Conservation (phyloP, 2,329 filamentous ascomycete genomes). For the Monosporascus sp. region DNA sequence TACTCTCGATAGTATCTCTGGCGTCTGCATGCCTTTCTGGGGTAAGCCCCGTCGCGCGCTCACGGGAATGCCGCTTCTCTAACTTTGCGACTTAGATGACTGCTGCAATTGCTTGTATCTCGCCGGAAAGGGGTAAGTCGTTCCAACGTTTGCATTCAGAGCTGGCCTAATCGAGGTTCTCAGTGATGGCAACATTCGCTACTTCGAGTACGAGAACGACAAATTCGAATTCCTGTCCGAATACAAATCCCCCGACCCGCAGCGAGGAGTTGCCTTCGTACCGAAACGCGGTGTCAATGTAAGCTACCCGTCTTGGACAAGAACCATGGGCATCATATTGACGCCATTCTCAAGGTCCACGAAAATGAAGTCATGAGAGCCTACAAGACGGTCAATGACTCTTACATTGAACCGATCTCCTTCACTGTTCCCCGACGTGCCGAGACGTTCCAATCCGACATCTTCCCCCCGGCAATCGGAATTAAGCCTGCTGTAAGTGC, state of each 20-base stretch:
- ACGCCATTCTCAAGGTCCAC: slow-evolving; percentile 57
- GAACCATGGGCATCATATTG: slow-evolving; percentile 10
- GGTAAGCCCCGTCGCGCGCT: slow-evolving; percentile 40
- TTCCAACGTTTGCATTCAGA: background rate
- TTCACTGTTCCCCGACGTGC: slow-evolving; percentile 94
- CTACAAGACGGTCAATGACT: slow-evolving; percentile 95
- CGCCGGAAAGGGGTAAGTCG: slow-evolving; percentile 85
- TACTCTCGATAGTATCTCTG: slow-evolving; percentile 90
- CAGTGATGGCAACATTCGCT: slow-evolving; percentile 97
- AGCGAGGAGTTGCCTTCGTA: slow-evolving; percentile 89
- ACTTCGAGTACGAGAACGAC: slow-evolving; percentile 97
- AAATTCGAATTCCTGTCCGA: slow-evolving; percentile 97
- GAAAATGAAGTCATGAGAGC: slow-evolving; percentile 95
- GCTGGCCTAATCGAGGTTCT: slow-evolving; percentile 14
- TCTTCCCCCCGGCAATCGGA: slow-evolving; percentile 83
- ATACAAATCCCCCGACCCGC: slow-evolving; percentile 94
- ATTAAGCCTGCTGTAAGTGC: slow-evolving; percentile 74
- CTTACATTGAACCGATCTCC: slow-evolving; percentile 92
- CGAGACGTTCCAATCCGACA: slow-evolving; percentile 94
- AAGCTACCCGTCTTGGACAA: slow-evolving; percentile 23
- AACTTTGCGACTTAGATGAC: slow-evolving; percentile 54
- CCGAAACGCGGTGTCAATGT: slow-evolving; percentile 93
- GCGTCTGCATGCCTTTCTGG: slow-evolving; percentile 99
- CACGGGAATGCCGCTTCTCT: slow-evolving; percentile 10
- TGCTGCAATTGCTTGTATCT: slow-evolving; percentile 93